Evolutionary conservation across 164 flowering plant genomes (phyloP), one percentile per base, ranked within the genome.

Genomic region (Dillenia turbinata): DNA sequence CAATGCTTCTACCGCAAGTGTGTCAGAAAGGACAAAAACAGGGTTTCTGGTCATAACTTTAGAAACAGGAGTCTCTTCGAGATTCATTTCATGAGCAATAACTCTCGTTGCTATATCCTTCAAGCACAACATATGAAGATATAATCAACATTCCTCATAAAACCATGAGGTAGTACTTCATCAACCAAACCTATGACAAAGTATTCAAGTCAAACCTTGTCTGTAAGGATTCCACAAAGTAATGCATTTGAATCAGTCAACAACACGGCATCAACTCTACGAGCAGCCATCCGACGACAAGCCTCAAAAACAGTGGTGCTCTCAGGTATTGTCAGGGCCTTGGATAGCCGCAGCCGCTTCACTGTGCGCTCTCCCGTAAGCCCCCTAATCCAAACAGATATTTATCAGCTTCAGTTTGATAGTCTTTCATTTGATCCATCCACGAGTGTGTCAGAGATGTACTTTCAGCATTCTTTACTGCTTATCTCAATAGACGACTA

Each of bases 11-110:
- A 92, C 98, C 50, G 99, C 97, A 56, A 92, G 89, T 24, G 96
- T 92, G 74, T 95, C 98, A 45, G 98, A 90, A 67, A 90, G 87
- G 68, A 92, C 98, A 78, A 95, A 95, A 4, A 84, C 70, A 12
- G 99, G 99, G 66, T 95, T 95, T 69, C 86, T 84, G 15, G 99
- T 95, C 99, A 95, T 95, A 65, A 95, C 97, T 64, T 90, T 92
- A 14, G 98, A 87, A 69, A 90, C 97, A 50, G 96, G 91, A 33
- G 97, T 95, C 2, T 88, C 86, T 69, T 88, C 90, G 58, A 84
- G 83, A 73, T 86, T 83, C 55, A 95, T 19, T 61, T 90, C 98
- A 43, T 74, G 81, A 60, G 97, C 97, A 69, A 92, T 78, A 22
- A 92, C 96, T 73, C 95, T 84, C 49, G 85, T 82, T 46, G 96